Conservation (phyloP, 2,329 filamentous ascomycete species). For the Fusarium domesticum region DNA sequence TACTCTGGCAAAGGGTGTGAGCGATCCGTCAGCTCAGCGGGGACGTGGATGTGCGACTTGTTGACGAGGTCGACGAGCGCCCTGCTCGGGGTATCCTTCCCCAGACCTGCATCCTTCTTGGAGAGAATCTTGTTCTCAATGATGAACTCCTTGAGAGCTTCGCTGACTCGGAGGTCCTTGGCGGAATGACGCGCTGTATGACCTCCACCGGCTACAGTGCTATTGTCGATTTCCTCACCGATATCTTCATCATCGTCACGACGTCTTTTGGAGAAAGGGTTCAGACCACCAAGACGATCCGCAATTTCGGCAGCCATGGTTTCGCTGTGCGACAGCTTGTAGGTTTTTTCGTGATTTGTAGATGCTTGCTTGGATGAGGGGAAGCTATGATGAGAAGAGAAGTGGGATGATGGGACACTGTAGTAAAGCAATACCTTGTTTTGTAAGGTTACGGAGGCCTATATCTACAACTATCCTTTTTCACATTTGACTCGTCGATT, state of each 20-base stretch:
- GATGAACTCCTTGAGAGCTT: slow-evolving; percentile 55
- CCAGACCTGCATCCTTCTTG: slow-evolving; percentile 45
- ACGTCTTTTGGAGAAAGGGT: slow-evolving; percentile 30
- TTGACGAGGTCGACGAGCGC: slow-evolving; percentile 52
- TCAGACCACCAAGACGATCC: slow-evolving; percentile 29
- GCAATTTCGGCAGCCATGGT: slow-evolving; percentile 29
- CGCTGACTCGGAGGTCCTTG: slow-evolving; percentile 56
- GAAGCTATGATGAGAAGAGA: neutral
- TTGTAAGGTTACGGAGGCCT: too few relatives aligned
- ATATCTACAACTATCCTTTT: too few relatives aligned
- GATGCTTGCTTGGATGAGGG: neutral
- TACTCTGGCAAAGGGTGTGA: slow-evolving; percentile 64
- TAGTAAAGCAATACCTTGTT: too few relatives aligned
- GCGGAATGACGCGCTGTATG: slow-evolving; percentile 50
- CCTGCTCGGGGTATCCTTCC: slow-evolving; percentile 39
- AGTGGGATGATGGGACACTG: neutral
- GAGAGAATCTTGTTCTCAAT: slow-evolving; percentile 50
- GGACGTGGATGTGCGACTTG: slow-evolving; percentile 57
- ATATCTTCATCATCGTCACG: slow-evolving; percentile 34
- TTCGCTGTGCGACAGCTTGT: neutral
- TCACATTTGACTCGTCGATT: too few relatives aligned
- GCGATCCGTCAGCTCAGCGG: slow-evolving; percentile 52
- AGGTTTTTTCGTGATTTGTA: slow-evolving; percentile 7
- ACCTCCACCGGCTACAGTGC: slow-evolving; percentile 58
- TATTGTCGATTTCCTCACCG: slow-evolving; percentile 33